Conservation (phyloP, 2,329 filamentous ascomycete genomes). For the Aspergillus sojae region DNA sequence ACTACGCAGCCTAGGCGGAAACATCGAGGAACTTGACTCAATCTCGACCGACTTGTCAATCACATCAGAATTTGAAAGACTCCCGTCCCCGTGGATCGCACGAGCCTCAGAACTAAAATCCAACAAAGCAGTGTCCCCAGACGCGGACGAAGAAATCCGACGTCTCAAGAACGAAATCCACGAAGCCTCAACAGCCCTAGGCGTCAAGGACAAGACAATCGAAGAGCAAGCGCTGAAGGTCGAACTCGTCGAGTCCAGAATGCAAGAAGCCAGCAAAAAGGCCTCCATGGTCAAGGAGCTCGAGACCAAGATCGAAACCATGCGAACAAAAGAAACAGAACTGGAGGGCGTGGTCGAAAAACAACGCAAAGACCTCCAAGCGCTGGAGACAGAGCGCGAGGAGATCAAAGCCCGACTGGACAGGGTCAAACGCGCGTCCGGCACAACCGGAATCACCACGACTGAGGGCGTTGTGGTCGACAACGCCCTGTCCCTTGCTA, state of each 20-base stretch:
- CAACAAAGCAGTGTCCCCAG: slow-evolving; percentile 77
- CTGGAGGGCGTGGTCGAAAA: slow-evolving; percentile 36
- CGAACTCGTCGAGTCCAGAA: slow-evolving; percentile 84
- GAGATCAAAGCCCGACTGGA: slow-evolving; percentile 47
- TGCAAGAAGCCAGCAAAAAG: slow-evolving; percentile 81
- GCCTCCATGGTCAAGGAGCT: slow-evolving; percentile 55
- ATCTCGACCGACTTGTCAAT: slow-evolving; percentile 71
- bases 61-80: slow-evolving; percentile 77
- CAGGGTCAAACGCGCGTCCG: slow-evolving; percentile 44
- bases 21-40: slow-evolving; percentile 70
- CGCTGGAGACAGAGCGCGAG: slow-evolving; percentile 43
- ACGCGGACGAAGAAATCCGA: slow-evolving; percentile 82
- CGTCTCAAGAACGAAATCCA: slow-evolving; percentile 78
- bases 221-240: slow-evolving; percentile 90
- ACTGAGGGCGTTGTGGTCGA: slow-evolving; percentile 43
- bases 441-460: slow-evolving; percentile 39
- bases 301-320: slow-evolving; percentile 44
- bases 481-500: slow-evolving; percentile 40
- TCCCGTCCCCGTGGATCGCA: slow-evolving; percentile 77
- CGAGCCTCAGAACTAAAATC: slow-evolving; percentile 79
- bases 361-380: slow-evolving; percentile 41
- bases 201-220: slow-evolving; percentile 76
- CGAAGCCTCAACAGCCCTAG: slow-evolving; percentile 72
- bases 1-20: slow-evolving; percentile 64
- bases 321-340: slow-evolving; percentile 38